These are phyloP conservation scores for Zychaea mexicana DNA, from an alignment of 371 early-diverging fungal genomes.

Conservation along the genomic window DNA sequence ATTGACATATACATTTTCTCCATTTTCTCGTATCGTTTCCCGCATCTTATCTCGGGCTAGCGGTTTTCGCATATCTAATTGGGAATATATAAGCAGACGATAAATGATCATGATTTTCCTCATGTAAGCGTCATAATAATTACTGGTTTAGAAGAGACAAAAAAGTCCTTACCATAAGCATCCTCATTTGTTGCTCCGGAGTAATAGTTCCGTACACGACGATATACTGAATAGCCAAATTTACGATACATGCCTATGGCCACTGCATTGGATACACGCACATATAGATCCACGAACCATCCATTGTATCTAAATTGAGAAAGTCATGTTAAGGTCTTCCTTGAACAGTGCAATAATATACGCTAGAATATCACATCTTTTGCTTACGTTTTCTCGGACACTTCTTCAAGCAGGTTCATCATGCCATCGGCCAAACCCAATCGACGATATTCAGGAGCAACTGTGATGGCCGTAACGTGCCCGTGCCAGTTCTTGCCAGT, in stretches of 20 bases:
- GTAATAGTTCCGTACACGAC: conserved; percentile 93
- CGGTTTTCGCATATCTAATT: conserved; percentile 88
- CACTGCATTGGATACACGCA: conserved; percentile 91
- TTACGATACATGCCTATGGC: conserved; percentile 96
- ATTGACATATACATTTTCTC: conserved; percentile 58
- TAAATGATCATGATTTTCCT: no score
- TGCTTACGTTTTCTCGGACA: conserved; percentile 80
- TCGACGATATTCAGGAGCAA: conserved; percentile 95
- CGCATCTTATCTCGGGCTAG: conserved; percentile 75
- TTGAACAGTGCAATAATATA: no score
- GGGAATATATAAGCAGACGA: no score
- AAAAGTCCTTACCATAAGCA: conserved; percentile 73
- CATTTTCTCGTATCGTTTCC: conserved; percentile 66
- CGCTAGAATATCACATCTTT: no score
- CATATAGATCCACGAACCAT: conserved; percentile 98
- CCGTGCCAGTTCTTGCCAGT: conserved; percentile 93
- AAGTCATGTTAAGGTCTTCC: no score
- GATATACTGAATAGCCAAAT: conserved; percentile 93
- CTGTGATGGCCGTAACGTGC: conserved; percentile 98
- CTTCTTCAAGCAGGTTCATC: conserved; percentile 92
- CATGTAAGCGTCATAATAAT: background rate
- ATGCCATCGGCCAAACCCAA: conserved; percentile 89
- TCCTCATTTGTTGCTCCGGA: conserved; percentile 65
- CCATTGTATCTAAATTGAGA: conserved; percentile 61
- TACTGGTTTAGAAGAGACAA: background rate